Evolutionary conservation across 768 basidiomycete genomes (phyloP), one percentile per base, ranked within the genome.

Genomic region (Lactarius trivialis): DNA sequence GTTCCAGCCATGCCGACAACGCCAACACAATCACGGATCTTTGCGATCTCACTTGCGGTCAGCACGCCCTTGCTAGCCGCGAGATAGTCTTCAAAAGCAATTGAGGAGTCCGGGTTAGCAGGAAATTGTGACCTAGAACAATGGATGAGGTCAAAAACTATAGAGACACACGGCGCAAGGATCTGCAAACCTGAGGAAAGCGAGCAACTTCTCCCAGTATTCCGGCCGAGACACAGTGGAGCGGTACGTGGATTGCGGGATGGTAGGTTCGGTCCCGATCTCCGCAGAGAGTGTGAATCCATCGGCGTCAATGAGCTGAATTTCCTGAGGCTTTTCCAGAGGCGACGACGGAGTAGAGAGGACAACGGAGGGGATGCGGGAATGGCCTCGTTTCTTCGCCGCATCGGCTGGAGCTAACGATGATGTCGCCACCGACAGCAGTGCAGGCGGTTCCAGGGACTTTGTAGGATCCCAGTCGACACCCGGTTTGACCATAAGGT

Each of bases 1-100:
- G 82, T 85, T 14, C 93, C 93, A 24, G 85, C 89, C 93, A 95
- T 94, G 32, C 93, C 94, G 45, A 85, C 79, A 28, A 96, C 81
- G 5, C 93, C 93, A 19, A 93, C 89, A 24, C 80, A 78, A 72
- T 98, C 96, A 53, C 96, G 82, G 68, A 98, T 93, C 78, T 83
- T 90, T 15, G 96, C 96, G 60, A 97, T 91, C 71, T 98, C 91
- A 63, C 79, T 85, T 0, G 92, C 85, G 19, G 84, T 89, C 69
- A 99, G 79, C 30, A 81, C 81, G 7, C 84, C 86, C 71, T 95
- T 95, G 72, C 85, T 86, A 0, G 87, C 89, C 21, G 84, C 77
- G 67, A 98, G 81, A 75, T 93, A 96, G 59, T 87, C 85, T 74
- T 98, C 95, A 75, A 92, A 98, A 0, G 87, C 90, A 17, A 74